phyloP scores from a whole-genome alignment of 2,329 filamentous ascomycete genomes.

The Seiridium cupressi region DNA sequence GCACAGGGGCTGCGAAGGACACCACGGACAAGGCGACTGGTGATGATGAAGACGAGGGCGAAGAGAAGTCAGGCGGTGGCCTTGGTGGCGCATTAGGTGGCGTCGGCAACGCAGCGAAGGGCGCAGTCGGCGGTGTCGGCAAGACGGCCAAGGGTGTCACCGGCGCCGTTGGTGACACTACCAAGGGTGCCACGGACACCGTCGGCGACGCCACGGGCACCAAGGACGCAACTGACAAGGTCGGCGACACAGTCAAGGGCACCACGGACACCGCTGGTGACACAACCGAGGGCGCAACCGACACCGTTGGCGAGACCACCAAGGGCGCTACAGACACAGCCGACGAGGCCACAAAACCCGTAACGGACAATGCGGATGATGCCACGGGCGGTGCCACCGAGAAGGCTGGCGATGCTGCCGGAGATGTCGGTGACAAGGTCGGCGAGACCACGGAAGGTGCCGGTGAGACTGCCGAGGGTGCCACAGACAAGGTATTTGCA shows the following conservation, averaged over 20 bases:
- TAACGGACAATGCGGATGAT: constrained; percentile 14
- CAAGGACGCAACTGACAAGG: constrained; percentile 17
- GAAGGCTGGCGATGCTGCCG: constrained; percentile 9
- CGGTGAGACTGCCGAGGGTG: constrained; percentile 10
- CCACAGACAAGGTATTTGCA: constrained; percentile 5
- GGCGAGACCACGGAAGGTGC: constrained; percentile 19
- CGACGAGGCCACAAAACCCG: constrained; percentile 12
- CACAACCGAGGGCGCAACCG: constrained; percentile 10
- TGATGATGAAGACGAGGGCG: constrained; percentile 6
- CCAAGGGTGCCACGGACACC: constrained; percentile 19
- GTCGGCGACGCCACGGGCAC: constrained; percentile 21
- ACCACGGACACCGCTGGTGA: constrained; percentile 12
- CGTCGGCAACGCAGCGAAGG: constrained; percentile 17
- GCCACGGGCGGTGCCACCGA: constrained; percentile 12
- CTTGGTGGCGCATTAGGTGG: constrained; percentile 18
- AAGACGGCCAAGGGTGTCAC: constrained; percentile 18
- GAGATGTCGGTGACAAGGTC: constrained; percentile 15
- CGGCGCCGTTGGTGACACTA: constrained; percentile 18
- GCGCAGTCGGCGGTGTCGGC: constrained; percentile 20
- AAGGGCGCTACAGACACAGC: constrained; percentile 20
- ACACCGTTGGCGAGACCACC: constrained; percentile 15
- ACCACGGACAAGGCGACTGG: constrained; percentile 1
- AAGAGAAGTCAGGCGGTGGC: constrained; percentile 2
- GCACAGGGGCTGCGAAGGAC: constrained; percentile 14
- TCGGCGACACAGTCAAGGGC: constrained; percentile 17